Base-by-base conservation (phyloP, 2,329 filamentous ascomycete genomes). In the Trichoderma semiorbis region DNA sequence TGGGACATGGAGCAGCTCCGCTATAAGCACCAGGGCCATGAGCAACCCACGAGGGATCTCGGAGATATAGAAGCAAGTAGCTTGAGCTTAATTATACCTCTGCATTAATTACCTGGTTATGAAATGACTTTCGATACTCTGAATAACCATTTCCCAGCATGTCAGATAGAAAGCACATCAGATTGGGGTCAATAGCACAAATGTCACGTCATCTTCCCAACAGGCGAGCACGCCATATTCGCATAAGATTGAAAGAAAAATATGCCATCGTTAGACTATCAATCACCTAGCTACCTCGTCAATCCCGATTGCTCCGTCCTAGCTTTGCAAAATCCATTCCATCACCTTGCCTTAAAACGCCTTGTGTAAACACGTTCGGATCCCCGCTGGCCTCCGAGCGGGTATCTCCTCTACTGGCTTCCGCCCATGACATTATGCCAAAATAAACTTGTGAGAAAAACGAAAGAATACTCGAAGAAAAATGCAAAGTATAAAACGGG, bases 401-500 rank as follows among this genome's bases (percentile, higher is more conserved):
- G 71, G 67, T 72, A 72, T 72, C 67, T 28, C 34, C 34, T 66
- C 47, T 34, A 70, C 36, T 10, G 39, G 53, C 34, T 67, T 71
- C 71, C 64, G 61, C 69, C 68, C 18, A 75, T 74, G 73, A 71
- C 70, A 76, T 74, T 72, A 71, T 73, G 73, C 66, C 72, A 14
- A 60, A 58, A 68, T 21, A 73, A 72, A 73, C 58, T 61, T 34
- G n/a, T 3, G 39, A 53, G 3, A 11, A 21, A 43, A 21, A 63
- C 39, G 18, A 30, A 14, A 57, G 10, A 39, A 34, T 21, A 57
- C 30, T 28, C 67, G 58, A 69, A 73, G 8, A 36, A 11, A 24
- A 43, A 8, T n/a, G 28, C 11, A 8, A 32, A 53, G 14, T 30
- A 21, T 7, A 66, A 26, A 34, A 12, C 30, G 21, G 47, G 43